Evolutionary conservation across 768 basidiomycete genomes (phyloP).

Genomic region (Tricholoma sp.): DNA sequence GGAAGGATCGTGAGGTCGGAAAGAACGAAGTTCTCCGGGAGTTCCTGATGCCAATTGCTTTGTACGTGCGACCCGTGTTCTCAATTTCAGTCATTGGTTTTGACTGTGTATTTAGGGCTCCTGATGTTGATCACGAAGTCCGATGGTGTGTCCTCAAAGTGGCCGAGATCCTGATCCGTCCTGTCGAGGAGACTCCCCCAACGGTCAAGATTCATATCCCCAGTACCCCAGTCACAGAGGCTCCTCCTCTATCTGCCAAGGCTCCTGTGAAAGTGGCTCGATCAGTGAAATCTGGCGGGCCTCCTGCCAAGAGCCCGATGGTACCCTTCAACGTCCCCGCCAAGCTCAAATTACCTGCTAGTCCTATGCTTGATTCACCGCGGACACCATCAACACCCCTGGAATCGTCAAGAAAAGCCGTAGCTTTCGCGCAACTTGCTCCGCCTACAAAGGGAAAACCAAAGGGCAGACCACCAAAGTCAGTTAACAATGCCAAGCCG

Average conservation of each 20-base stretch:
- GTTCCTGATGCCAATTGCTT: conserved; percentile 72
- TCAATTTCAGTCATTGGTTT: conserved; percentile 18
- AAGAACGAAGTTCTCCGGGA: conserved; percentile 77
- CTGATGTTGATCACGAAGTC: conserved; percentile 81
- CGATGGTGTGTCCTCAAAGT: conserved; percentile 90
- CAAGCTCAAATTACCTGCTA: conserved; percentile 55
- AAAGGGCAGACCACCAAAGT: conserved; percentile 21
- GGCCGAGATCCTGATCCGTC: conserved; percentile 82
- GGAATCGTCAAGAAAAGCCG: conserved; percentile 28
- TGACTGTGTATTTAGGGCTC: conserved; percentile 40
- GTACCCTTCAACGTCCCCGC: conserved; percentile 35
- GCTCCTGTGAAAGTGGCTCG: conserved; percentile 39
- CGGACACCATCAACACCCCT: conserved; percentile 25
- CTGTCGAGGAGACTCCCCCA: conserved; percentile 77
- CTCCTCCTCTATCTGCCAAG: conserved; percentile 53
- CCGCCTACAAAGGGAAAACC: conserved; percentile 24
- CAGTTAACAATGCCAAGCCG: conserved; percentile 28
- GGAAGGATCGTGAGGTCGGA: conserved; percentile 83
- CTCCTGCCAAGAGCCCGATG: conserved; percentile 36
- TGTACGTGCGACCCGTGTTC: conserved; percentile 43
- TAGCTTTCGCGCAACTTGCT: conserved; percentile 32
- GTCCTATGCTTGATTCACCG: conserved; percentile 23
- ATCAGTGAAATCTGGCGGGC: conserved; percentile 31
- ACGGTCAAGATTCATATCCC: conserved; percentile 82
- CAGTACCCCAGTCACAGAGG: conserved; percentile 64